Evolutionary conservation across 371 early-diverging fungal species (phyloP).

Genomic region (Coemansia linderi): DNA sequence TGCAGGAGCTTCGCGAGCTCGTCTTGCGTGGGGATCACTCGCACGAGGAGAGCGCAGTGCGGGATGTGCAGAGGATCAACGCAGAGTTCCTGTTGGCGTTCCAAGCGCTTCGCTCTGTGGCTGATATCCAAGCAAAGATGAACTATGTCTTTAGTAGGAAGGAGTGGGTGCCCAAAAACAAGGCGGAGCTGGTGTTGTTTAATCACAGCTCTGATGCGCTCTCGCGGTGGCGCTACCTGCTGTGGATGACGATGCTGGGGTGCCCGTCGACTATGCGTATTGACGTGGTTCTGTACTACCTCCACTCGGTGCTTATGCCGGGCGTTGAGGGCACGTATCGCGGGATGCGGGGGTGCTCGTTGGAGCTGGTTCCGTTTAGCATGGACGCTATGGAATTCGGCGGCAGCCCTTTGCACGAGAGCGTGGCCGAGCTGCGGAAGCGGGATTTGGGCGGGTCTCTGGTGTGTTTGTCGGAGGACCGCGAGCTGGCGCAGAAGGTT

Average conservation of each 20-base stretch:
- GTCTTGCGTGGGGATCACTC: background rate
- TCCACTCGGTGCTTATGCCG: constrained; percentile 11
- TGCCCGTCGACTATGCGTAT: constrained; percentile 28
- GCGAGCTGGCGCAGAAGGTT: constrained; percentile 10
- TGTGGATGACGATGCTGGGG: constrained; percentile 35
- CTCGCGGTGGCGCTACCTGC: constrained; percentile 36
- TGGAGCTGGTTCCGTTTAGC: background rate
- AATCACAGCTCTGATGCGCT: constrained; percentile 18
- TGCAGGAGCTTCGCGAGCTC: constrained; percentile 18
- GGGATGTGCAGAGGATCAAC: constrained; percentile 11
- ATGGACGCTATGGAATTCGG: constrained; percentile 34
- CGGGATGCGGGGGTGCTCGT: background rate
- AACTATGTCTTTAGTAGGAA: constrained; percentile 9
- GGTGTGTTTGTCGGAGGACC: constrained; percentile 11
- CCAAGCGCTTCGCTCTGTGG: background rate
- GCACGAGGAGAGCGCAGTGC: background rate
- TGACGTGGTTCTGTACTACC: constrained; percentile 32
- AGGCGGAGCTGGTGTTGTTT: constrained; percentile 7
- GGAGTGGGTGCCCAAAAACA: constrained; percentile 21
- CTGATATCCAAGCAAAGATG: background rate
- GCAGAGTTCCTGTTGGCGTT: background rate
- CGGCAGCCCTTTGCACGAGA: background rate
- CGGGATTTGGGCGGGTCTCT: background rate
- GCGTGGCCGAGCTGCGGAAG: background rate
- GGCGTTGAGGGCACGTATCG: constrained; percentile 13